Evolutionary conservation across 371 early-diverging fungal species (phyloP), one percentile per base, ranked within the genome.

Genomic region (Mortierella sp.): DNA sequence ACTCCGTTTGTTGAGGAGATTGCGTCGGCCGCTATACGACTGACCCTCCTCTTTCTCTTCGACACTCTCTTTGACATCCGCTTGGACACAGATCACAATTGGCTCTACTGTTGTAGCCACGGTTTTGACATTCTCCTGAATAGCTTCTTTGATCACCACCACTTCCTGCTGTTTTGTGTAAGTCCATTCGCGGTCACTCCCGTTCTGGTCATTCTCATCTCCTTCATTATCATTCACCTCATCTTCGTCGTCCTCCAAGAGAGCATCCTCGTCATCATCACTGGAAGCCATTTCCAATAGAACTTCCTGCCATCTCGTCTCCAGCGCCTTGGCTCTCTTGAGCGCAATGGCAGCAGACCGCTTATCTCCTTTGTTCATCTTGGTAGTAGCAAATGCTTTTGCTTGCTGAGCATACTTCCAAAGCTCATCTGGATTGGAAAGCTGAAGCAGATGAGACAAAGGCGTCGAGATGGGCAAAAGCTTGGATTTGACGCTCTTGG

Each of bases 361-460:
- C 52, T 72, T 79, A 46, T 79, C 79, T 1, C 79, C 73, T 60
- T 79, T 79, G 67, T 72, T 79, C 79, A 79, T 79, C 46, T 59
- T 56, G 5, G 66, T 68, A 1, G 73, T 60, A 14, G 79, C 79
- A 66, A 72, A 79, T 6, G 62, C 66, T 62, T 79, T 79, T 14
- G 79, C 79, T 30, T 79, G 79, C 43, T 79, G 79, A 12, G 72
- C 73, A 60, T 79, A 79, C 14, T 60, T 62, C 79, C 79, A 79
- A 14, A 79, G 52, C 45, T 79, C 73, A 9, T 79, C 79, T 9
- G 79, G 59, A 19, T 72, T 69, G 25, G 55, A 30, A 25, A 79
- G 44, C 46, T 69, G 29, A 26, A 79, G 69, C 19, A 79, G 44
- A 29, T 65, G 68, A 1, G 79, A 57, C 43, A 79, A 43, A 0